A percentile compares a stretch with the other conserved stretches of the same genome.
phyloP scores from a whole-genome alignment of 805 yeast genomes.

The Metschnikowia lunata region DNA sequence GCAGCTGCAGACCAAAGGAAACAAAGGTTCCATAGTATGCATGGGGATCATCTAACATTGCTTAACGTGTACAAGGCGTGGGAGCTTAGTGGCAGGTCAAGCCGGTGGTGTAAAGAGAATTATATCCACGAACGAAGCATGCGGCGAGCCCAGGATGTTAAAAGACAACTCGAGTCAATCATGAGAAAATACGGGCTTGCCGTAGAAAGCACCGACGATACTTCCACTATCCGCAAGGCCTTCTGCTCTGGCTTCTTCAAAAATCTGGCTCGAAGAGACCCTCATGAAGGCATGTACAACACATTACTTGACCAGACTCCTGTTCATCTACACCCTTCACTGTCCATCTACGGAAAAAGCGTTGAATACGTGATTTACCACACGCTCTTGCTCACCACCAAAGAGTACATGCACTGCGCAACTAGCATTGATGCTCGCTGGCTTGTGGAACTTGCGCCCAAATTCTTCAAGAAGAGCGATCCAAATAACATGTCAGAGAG shows the following conservation, averaged over 20 bases:
- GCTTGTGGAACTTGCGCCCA: conserved; percentile 68
- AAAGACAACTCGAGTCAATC: conserved; percentile 59
- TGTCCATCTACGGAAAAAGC: conserved; percentile 55
- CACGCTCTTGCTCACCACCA: conserved; percentile 73
- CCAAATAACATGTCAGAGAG: conserved; percentile 44
- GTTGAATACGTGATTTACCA: conserved; percentile 83
- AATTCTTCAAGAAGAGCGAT: conserved; percentile 64
- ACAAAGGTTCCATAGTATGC: conserved; percentile 66
- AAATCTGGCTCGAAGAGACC: conserved; percentile 61
- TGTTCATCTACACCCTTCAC: conserved; percentile 85
- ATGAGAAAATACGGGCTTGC: conserved; percentile 47
- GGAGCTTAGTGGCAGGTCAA: conserved; percentile 52
- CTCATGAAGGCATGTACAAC: conserved; percentile 49
- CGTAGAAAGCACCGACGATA: conserved; percentile 48
- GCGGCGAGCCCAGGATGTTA: conserved; percentile 73
- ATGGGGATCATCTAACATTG: conserved; percentile 81
- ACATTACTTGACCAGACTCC: conserved; percentile 65
- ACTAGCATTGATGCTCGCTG: conserved; percentile 79
- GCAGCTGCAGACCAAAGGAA: conserved; percentile 73
- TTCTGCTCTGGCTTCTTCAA: conserved; percentile 65
- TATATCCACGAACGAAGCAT: conserved; percentile 77
- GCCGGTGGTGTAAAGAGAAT: conserved; percentile 75
- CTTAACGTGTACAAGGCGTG: conserved; percentile 77
- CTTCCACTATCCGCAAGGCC: conserved; percentile 56
- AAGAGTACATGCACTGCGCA: conserved; percentile 89